Evolutionary conservation across 2,329 filamentous ascomycete species (phyloP).

Genomic region (Paracoccidioides brasiliensis): DNA sequence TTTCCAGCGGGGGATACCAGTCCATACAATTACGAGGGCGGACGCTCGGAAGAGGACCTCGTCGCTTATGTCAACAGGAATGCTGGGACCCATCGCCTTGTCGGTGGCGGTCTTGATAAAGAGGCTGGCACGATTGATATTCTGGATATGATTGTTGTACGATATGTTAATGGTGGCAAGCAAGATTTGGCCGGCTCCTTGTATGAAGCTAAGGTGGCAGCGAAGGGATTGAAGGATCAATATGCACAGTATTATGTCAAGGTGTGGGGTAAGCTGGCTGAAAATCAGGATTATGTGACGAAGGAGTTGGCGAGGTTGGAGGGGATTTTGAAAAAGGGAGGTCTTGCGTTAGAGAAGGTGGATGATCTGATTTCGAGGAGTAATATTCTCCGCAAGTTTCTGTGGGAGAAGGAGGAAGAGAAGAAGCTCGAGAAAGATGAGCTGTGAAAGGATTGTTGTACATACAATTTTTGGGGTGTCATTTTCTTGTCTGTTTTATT

Average conservation of each 20-base stretch:
- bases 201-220: conserved; percentile 59
- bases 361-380: conserved; percentile 77
- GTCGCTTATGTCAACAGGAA: conserved; percentile 77
- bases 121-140: conserved; percentile 69
- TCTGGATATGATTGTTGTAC: conserved; percentile 62
- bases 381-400: conserved; percentile 76
- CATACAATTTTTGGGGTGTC: not conserved
- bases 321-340: conserved; percentile 72
- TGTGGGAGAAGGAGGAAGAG: conserved; percentile 45
- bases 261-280: conserved; percentile 70
- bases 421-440: conserved; percentile 50
- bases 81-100: conserved; percentile 70
- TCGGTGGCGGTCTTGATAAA: conserved; percentile 66
- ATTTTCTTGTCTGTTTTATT: not conserved
- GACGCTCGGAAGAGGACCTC: conserved; percentile 62
- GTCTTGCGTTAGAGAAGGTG: conserved; percentile 69
- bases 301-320: conserved; percentile 78
- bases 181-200: conserved; percentile 54
- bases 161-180: conserved; percentile 43
- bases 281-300: conserved; percentile 63
- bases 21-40: conserved; percentile 57
- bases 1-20: conserved; percentile 76
- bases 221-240: conserved; percentile 56
- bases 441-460: conserved; percentile 38
- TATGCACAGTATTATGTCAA: conserved; percentile 91